These are phyloP conservation scores for Camellia oleifera DNA, from an alignment of 179 eudicot species.

Conservation along the genomic window DNA sequence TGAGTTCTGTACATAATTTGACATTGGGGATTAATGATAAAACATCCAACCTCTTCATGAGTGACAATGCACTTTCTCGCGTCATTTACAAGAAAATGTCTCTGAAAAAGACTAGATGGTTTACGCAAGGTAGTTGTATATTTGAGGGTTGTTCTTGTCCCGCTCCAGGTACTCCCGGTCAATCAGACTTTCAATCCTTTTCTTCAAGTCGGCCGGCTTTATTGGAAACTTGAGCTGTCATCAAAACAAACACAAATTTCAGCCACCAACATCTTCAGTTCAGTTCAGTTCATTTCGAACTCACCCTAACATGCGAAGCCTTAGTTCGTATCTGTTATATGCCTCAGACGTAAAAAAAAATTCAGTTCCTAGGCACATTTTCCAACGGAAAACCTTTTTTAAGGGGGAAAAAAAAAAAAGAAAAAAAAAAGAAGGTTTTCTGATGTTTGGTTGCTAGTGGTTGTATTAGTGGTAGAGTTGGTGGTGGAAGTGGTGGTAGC, in stretches of 20 bases:
- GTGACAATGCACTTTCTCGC: not conserved
- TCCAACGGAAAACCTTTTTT: too few species aligned
- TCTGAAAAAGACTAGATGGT: not conserved
- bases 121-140: slow-evolving; percentile 93
- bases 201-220: slow-evolving; percentile 96
- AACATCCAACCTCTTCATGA: slow-evolving; percentile 6
- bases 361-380: not conserved
- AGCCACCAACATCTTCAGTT: not conserved
- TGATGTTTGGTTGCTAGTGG: too few species aligned
- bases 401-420: too few species aligned
- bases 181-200: slow-evolving; percentile 95
- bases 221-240: slow-evolving; percentile 96
- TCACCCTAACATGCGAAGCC: not conserved
- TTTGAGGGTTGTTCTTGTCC: slow-evolving; percentile 93
- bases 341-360: not conserved
- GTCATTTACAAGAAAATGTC: slow-evolving; percentile 19
- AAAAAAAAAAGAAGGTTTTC: too few species aligned
- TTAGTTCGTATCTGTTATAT: not conserved
- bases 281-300: not conserved
- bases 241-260: slow-evolving; percentile 8
- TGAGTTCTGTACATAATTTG: slow-evolving; percentile 25
- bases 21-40: slow-evolving; percentile 1
- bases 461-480: too few species aligned
- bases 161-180: slow-evolving; percentile 96
- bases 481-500: too few species aligned